A percentile compares a stretch with the other conserved stretches of the same genome.
phyloP scores from a whole-genome alignment of 176 grass and related monocot genomes.

The Leersia perrieri region DNA sequence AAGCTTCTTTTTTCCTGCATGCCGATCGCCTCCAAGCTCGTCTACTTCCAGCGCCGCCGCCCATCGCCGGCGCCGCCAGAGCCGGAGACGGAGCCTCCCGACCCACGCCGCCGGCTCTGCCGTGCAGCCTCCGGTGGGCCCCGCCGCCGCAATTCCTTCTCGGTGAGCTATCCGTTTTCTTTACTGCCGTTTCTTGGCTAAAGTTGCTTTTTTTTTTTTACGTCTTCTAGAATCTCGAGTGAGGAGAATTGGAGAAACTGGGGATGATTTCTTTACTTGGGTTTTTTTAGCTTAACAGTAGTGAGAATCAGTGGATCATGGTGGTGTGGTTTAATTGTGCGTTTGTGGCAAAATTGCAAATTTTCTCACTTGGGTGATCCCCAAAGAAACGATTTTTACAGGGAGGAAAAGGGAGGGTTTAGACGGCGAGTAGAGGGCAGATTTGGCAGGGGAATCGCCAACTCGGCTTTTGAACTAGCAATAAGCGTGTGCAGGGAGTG shows the following conservation, averaged over 20 bases:
- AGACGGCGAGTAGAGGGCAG: neutral
- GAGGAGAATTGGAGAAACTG: neutral
- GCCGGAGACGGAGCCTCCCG: constrained; percentile 21
- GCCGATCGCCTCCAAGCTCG: constrained; percentile 57
- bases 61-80: constrained; percentile 30
- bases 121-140: neutral
- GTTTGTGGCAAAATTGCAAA: neutral
- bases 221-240: neutral
- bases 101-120: neutral
- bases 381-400: neutral
- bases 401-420: neutral
- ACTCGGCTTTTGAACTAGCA: neutral
- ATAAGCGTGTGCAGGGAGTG: neutral
- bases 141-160: constrained; percentile 19
- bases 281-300: neutral
- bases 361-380: no score
- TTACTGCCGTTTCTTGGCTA: neutral
- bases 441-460: neutral
- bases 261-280: neutral
- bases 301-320: neutral
- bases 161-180: constrained; percentile 10
- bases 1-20: no score
- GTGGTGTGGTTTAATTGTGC: neutral
- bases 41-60: constrained; percentile 59
- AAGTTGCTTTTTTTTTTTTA: neutral